Percentiles rank a stretch among this genome's conserved stretches.
Evolutionary conservation across 2,329 filamentous ascomycete species (phyloP).

Genomic region (Aspergillus awamori): DNA sequence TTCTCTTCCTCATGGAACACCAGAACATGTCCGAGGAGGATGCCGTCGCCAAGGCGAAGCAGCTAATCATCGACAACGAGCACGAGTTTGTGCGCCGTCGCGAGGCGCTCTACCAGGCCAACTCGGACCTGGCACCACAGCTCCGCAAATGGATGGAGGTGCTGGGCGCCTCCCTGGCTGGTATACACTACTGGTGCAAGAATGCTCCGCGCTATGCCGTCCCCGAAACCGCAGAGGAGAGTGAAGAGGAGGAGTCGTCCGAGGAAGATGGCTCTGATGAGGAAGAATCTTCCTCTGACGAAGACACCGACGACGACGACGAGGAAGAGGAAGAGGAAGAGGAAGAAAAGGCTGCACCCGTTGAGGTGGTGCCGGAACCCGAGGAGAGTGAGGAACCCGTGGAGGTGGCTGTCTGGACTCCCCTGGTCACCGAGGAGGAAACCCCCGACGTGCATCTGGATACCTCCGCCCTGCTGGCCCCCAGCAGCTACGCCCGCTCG

Average conservation of each 20-base stretch:
- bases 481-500: constrained; percentile 28
- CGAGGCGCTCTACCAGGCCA: constrained; percentile 12
- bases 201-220: constrained; percentile 14
- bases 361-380: not conserved
- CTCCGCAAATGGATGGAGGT: constrained; percentile 19
- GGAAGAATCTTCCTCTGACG: not conserved
- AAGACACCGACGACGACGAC: constrained; percentile 2
- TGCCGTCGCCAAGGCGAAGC: constrained; percentile 12
- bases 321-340: constrained; percentile 9
- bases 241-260: not conserved
- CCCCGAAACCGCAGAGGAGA: constrained; percentile 8
- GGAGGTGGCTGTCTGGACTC: constrained; percentile 6
- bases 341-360: not conserved
- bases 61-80: constrained; percentile 17
- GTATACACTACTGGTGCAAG: constrained; percentile 18
- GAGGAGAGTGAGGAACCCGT: constrained; percentile 4
- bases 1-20: constrained; percentile 16
- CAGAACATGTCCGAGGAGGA: constrained; percentile 17
- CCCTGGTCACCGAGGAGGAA: constrained; percentile 11
- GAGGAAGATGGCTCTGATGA: constrained; percentile 6
- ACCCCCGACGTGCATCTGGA: constrained; percentile 6
- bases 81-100: constrained; percentile 15
- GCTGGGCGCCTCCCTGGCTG: constrained; percentile 14
- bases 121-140: constrained; percentile 11
- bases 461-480: constrained; percentile 16